Evolutionary conservation across 495 filamentous ascomycete species (phyloP).

Genomic region (Elaphomyces granulatus): DNA sequence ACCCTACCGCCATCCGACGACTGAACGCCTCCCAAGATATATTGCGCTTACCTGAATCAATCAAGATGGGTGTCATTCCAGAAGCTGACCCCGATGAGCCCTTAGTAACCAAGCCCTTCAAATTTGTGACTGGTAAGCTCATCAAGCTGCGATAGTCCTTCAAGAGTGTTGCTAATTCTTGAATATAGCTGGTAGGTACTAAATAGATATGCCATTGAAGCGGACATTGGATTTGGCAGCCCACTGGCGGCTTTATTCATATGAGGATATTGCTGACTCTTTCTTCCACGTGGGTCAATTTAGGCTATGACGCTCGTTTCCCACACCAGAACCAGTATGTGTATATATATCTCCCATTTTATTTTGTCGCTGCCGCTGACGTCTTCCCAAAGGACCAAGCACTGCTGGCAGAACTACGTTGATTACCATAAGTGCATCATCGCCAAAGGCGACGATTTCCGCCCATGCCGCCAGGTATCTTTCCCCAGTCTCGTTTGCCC

Average conservation of each 20-base stretch:
- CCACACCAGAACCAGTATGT: slow-evolving; percentile 88
- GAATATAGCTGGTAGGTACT: slow-evolving; percentile 28
- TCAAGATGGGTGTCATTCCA: slow-evolving; percentile 38
- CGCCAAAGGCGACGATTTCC: slow-evolving; percentile 98
- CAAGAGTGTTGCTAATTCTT: slow-evolving; percentile 37
- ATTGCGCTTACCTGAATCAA: too few relatives aligned
- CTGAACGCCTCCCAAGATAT: too few relatives aligned
- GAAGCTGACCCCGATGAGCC: slow-evolving; percentile 83
- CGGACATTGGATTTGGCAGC: background rate
- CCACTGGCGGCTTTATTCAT: background rate
- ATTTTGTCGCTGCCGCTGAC: slow-evolving; percentile 4
- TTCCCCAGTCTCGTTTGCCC: too few relatives aligned
- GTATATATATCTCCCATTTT: slow-evolving; percentile 1
- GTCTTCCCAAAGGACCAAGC: slow-evolving; percentile 43
- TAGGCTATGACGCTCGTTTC: slow-evolving; percentile 98
- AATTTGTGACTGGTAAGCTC: slow-evolving; percentile 94
- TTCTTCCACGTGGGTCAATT: background rate
- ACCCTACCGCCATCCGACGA: too few relatives aligned
- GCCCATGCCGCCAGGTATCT: slow-evolving; percentile 86
- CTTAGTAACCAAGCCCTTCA: slow-evolving; percentile 94
- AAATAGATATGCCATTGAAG: background rate
- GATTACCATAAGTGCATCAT: slow-evolving; percentile 99
- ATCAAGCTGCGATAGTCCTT: slow-evolving; percentile 11
- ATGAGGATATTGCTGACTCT: background rate
- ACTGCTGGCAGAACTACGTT: slow-evolving; percentile 99